phyloP scores from a whole-genome alignment of 495 filamentous ascomycete genomes.

The Aspergillus leporis region DNA sequence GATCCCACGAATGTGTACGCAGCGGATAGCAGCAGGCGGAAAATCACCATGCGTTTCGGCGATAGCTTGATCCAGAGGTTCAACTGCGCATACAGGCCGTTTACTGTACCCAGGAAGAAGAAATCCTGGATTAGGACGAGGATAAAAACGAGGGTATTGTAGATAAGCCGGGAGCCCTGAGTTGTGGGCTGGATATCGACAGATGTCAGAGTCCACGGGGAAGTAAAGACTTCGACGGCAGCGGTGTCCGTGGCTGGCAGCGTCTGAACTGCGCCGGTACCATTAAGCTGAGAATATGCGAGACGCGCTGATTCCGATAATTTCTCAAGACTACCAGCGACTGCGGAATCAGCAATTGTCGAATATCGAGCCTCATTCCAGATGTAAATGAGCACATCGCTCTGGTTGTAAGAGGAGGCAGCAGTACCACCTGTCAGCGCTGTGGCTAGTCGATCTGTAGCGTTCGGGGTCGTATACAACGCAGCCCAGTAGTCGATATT shows the following conservation, averaged over 20 bases:
- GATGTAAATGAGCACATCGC: constrained; percentile 31
- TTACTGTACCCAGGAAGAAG: constrained; percentile 43
- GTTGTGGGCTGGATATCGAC: constrained; percentile 41
- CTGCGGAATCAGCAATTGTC: constrained; percentile 27
- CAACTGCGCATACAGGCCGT: constrained; percentile 36
- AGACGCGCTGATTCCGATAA: constrained; percentile 28
- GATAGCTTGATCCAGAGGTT: constrained; percentile 35
- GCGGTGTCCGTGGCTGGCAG: constrained; percentile 14
- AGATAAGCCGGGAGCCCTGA: constrained; percentile 43
- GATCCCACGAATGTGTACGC: constrained; percentile 43
- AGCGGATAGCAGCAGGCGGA: constrained; percentile 35
- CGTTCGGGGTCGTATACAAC: constrained; percentile 29
- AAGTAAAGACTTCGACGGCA: constrained; percentile 30
- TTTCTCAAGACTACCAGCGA: constrained; percentile 27
- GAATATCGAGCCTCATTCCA: constrained; percentile 51
- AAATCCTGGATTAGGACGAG: constrained; percentile 46
- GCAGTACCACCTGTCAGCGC: constrained; percentile 21
- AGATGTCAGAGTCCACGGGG: constrained; percentile 34
- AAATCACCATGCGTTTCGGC: constrained; percentile 34
- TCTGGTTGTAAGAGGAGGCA: constrained; percentile 20
- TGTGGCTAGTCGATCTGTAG: constrained; percentile 28
- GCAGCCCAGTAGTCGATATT: constrained; percentile 39
- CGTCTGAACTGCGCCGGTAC: constrained; percentile 21
- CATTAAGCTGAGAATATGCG: constrained; percentile 32
- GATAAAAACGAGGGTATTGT: constrained; percentile 47